A percentile compares a stretch with the other conserved stretches of the same genome.
phyloP scores from a whole-genome alignment of 192 early-diverging fungal genomes.

The Mortierella alpina region DNA sequence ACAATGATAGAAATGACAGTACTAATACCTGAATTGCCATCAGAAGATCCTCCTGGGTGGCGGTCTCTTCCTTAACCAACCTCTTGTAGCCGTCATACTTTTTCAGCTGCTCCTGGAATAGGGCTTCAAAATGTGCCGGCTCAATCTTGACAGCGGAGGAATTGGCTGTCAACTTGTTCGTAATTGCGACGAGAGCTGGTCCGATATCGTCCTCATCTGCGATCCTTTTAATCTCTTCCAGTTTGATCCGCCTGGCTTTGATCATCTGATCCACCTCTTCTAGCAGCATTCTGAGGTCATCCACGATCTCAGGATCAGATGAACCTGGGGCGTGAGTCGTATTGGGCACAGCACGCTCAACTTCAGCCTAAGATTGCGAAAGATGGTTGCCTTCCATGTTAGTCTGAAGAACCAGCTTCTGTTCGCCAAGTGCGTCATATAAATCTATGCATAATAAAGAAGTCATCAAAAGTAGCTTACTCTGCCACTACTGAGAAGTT shows the following conservation, averaged over 20 bases:
- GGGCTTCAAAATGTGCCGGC: slow-evolving; percentile 79
- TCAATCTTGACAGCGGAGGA: slow-evolving; percentile 77
- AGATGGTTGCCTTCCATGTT: neutral
- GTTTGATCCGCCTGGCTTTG: slow-evolving; percentile 66
- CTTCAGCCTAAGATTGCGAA: slow-evolving; percentile 60
- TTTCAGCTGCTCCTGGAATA: slow-evolving; percentile 76
- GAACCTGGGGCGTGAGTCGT: slow-evolving; percentile 65
- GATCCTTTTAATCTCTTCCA: slow-evolving; percentile 74
- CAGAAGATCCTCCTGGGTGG: slow-evolving; percentile 73
- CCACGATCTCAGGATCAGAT: slow-evolving; percentile 72
- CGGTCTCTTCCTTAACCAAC: slow-evolving; percentile 66
- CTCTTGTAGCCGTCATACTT: slow-evolving; percentile 77
- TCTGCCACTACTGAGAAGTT: slow-evolving; percentile 61
- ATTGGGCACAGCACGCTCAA: slow-evolving; percentile 70
- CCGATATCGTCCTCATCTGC: slow-evolving; percentile 85
- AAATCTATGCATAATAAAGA: neutral
- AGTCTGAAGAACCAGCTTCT: too few species aligned
- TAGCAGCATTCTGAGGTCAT: slow-evolving; percentile 67
- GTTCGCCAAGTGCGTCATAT: too few species aligned
- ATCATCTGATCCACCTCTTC: slow-evolving; percentile 67
- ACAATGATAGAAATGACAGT: neutral
- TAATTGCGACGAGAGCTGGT: slow-evolving; percentile 71
- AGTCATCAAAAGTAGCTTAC: slow-evolving; percentile 8
- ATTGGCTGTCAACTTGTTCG: slow-evolving; percentile 70
- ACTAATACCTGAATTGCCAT: slow-evolving; percentile 57